These are phyloP conservation scores for Jamesozyma spencerorum DNA, from an alignment of 805 yeast genomes.

Conservation along the genomic window DNA sequence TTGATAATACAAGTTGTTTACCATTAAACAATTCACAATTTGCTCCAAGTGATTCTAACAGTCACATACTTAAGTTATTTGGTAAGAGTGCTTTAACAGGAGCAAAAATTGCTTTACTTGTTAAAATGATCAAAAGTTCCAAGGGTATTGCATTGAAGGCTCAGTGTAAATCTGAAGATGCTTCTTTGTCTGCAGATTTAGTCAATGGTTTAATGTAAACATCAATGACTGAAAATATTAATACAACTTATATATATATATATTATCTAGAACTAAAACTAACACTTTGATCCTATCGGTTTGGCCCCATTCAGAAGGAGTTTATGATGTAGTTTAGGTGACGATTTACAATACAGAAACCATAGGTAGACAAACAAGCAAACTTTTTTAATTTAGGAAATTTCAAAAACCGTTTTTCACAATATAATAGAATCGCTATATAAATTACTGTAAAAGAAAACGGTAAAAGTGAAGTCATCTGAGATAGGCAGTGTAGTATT, in stretches of 20 bases:
- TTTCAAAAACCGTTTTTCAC: neutral
- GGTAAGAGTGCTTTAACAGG: slow-evolving; percentile 53
- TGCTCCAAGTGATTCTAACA: slow-evolving; percentile 46
- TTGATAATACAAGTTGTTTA: slow-evolving; percentile 47
- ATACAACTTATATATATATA: neutral
- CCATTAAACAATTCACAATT: slow-evolving; percentile 66
- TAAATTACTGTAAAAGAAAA: too few relatives aligned
- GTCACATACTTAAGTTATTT: slow-evolving; percentile 67
- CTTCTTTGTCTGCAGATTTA: slow-evolving; percentile 23
- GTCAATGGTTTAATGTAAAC: slow-evolving; percentile 22
- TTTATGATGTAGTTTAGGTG: too few relatives aligned
- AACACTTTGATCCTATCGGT: neutral
- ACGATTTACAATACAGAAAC: too few relatives aligned
- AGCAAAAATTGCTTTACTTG: slow-evolving; percentile 40
- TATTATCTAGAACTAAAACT: neutral
- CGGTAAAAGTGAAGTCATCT: too few relatives aligned
- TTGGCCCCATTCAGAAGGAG: too few relatives aligned
- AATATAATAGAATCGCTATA: too few relatives aligned
- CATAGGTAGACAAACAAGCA: too few relatives aligned
- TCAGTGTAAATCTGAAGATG: slow-evolving; percentile 49
- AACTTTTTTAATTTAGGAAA: neutral
- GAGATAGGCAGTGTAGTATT: too few relatives aligned
- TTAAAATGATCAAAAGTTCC: slow-evolving; percentile 44
- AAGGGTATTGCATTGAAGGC: slow-evolving; percentile 46
- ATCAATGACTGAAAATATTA: neutral